phyloP scores from a whole-genome alignment of 1,284 basidiomycete species.

The Apiotrichum veenhuisii region DNA sequence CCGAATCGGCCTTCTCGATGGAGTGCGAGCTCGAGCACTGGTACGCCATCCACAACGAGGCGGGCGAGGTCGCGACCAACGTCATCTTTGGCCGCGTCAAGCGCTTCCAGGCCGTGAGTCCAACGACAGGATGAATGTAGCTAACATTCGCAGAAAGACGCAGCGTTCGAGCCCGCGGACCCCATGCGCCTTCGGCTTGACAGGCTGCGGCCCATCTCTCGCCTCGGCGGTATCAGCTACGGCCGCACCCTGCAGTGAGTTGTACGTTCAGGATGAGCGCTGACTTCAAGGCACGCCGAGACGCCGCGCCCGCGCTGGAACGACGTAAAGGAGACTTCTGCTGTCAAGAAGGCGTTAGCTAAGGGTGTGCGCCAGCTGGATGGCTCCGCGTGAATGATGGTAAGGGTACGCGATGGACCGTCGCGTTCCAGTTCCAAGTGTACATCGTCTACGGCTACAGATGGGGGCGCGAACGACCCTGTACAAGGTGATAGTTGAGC shows the following conservation, averaged over 20 bases:
- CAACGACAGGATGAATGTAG: not conserved
- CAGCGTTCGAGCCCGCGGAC: slow-evolving; percentile 56
- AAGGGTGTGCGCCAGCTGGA: too few species aligned
- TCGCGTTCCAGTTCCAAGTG: too few species aligned
- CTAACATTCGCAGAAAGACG: slow-evolving; percentile 49
- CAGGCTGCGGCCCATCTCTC: slow-evolving; percentile 60
- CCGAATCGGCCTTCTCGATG: slow-evolving; percentile 66
- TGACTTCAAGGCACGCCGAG: too few species aligned
- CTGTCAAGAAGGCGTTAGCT: too few species aligned
- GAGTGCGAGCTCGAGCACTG: slow-evolving; percentile 65
- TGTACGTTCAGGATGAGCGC: too few species aligned
- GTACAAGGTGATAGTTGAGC: too few species aligned
- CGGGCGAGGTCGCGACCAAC: slow-evolving; percentile 54
- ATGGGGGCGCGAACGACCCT: too few species aligned
- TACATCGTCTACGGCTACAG: too few species aligned
- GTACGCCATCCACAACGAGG: slow-evolving; percentile 56
- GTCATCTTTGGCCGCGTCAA: slow-evolving; percentile 64
- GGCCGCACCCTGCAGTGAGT: not conserved
- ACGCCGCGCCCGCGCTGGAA: too few species aligned
- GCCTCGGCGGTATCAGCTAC: slow-evolving; percentile 63
- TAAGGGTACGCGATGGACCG: too few species aligned
- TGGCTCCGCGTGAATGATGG: too few species aligned
- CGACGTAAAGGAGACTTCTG: too few species aligned
- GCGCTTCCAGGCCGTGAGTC: slow-evolving; percentile 56
- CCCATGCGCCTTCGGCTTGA: slow-evolving; percentile 35